phyloP scores from a whole-genome alignment of 805 yeast species.

The Nakazawaea molendinolei region DNA sequence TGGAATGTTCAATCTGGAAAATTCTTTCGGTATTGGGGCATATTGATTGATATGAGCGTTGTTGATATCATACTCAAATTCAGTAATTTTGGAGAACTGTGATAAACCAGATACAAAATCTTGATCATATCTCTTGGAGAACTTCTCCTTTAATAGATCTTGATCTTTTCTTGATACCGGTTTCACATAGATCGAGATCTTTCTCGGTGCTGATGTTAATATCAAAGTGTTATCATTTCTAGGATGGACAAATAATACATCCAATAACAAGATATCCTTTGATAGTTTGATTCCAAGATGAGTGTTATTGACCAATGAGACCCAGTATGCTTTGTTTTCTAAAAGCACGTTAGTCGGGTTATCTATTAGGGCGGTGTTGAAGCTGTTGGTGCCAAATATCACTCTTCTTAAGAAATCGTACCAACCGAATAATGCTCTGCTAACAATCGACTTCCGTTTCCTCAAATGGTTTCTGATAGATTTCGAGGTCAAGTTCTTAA shows the following conservation, averaged over 20 bases:
- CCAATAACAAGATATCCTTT: conserved; percentile 5
- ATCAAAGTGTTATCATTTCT: conserved; percentile 10
- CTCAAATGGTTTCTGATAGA: neutral
- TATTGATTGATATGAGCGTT: conserved; percentile 8
- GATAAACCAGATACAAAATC: conserved; percentile 4
- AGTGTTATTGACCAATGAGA: conserved; percentile 1
- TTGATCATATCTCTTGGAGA: conserved; percentile 1
- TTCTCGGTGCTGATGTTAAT: conserved; percentile 9
- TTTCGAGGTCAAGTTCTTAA: conserved; percentile 4
- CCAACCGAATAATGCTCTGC: conserved; percentile 9
- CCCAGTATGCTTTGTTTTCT: conserved; percentile 8
- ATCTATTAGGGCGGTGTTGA: neutral
- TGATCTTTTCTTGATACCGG: neutral
- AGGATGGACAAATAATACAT: conserved; percentile 8
- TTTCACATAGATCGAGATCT: conserved; percentile 10
- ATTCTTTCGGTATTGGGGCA: conserved; percentile 6
- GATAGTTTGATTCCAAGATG: conserved; percentile 9
- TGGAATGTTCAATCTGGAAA: conserved; percentile 4
- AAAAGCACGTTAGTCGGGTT: conserved; percentile 3
- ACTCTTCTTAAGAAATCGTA: conserved; percentile 8
- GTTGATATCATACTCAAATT: conserved; percentile 10
- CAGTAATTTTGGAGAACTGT: conserved; percentile 5
- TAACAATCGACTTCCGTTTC: conserved; percentile 3
- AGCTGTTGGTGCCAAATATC: neutral
- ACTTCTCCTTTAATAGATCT: neutral